These are phyloP conservation scores for Trametes pubescens DNA, from an alignment of 1,284 basidiomycete genomes.

Conservation along the genomic window DNA sequence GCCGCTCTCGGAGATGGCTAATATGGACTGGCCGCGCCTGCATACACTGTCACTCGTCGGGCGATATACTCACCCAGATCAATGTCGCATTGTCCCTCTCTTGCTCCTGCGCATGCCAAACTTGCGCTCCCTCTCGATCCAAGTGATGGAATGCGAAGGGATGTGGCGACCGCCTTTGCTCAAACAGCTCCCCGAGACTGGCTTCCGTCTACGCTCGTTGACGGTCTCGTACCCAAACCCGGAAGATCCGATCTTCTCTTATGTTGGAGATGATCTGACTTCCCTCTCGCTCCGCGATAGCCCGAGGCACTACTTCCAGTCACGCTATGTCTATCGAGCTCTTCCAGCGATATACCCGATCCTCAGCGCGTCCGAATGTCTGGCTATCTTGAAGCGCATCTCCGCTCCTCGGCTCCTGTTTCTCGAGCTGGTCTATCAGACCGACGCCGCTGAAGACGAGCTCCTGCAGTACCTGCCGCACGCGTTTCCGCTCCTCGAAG, in stretches of 20 bases:
- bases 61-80: not conserved
- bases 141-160: not conserved
- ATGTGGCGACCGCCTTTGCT: not conserved
- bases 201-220: not conserved
- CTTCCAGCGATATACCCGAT: not conserved
- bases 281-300: conserved; percentile 15
- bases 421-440: conserved; percentile 15
- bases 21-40: conserved; percentile 1
- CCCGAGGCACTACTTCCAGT: conserved; percentile 11
- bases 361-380: not conserved
- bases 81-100: not conserved
- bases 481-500: not conserved
- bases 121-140: not conserved
- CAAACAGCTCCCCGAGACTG: not conserved
- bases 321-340: not conserved
- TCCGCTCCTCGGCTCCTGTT: not conserved
- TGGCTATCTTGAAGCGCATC: conserved; percentile 11
- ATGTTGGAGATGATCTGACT: not conserved
- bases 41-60: not conserved
- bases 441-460: not conserved
- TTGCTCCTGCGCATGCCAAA: conserved; percentile 1
- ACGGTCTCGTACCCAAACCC: conserved; percentile 4
- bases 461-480: not conserved
- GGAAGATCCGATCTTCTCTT: conserved; percentile 6
- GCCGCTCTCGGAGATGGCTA: conserved; percentile 8